These are phyloP conservation scores for Aaosphaeria arxii DNA, from an alignment of 2,329 filamentous ascomycete species.

Conservation along the genomic window DNA sequence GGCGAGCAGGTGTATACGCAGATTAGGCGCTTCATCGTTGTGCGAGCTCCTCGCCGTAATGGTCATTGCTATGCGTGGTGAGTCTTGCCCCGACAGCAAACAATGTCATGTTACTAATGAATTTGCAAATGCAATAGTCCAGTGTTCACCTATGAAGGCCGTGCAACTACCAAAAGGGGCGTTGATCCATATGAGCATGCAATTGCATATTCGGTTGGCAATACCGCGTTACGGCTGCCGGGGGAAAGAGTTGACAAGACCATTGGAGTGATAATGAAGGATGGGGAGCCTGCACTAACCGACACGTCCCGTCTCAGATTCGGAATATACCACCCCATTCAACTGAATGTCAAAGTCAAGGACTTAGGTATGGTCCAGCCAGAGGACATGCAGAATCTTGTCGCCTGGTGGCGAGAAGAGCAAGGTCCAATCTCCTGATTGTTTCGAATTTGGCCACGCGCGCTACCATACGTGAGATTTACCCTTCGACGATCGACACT, in stretches of 20 bases:
- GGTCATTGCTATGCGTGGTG: slow-evolving; percentile 14
- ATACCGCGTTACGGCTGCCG: too few relatives aligned
- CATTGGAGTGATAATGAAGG: too few relatives aligned
- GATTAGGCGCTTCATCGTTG: slow-evolving; percentile 13
- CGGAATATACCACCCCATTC: slow-evolving; percentile 40
- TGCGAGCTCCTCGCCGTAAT: slow-evolving; percentile 1
- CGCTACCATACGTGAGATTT: too few relatives aligned
- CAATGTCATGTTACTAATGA: not conserved
- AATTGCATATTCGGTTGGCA: not conserved
- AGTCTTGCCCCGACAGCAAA: slow-evolving; percentile 9
- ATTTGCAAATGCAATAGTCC: not conserved
- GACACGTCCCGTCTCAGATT: slow-evolving; percentile 35
- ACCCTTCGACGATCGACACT: too few relatives aligned
- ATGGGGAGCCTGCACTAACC: too few relatives aligned
- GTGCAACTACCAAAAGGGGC: not conserved
- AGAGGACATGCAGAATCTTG: not conserved
- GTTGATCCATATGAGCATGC: not conserved
- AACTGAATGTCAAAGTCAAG: slow-evolving; percentile 43
- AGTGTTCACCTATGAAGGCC: not conserved
- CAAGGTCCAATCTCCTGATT: too few relatives aligned
- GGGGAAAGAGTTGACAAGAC: too few relatives aligned
- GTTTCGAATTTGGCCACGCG: too few relatives aligned
- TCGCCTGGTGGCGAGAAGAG: not conserved
- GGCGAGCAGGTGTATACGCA: slow-evolving; percentile 5
- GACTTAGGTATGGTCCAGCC: slow-evolving; percentile 28